Evolutionary conservation across 768 basidiomycete species (phyloP).

Genomic region (Chiua virens): DNA sequence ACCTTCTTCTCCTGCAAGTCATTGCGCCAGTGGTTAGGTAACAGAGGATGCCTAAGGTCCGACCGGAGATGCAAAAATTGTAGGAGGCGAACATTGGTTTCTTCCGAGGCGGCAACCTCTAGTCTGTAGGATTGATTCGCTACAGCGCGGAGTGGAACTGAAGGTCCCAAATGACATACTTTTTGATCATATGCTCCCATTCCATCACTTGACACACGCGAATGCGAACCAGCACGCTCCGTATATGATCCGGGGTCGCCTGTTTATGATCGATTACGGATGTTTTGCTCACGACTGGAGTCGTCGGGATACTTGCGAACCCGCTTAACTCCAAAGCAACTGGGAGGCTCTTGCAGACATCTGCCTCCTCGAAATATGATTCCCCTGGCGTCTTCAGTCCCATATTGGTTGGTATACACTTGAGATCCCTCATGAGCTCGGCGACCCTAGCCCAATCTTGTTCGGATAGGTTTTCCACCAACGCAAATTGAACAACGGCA

Average conservation of each 20-base stretch:
- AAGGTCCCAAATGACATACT: conserved; percentile 44
- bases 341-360: conserved; percentile 57
- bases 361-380: conserved; percentile 81
- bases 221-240: neutral
- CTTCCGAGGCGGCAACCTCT: conserved; percentile 6
- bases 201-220: conserved; percentile 38
- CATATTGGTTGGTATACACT: conserved; percentile 71
- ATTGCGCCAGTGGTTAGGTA: neutral
- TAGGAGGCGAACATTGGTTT: conserved; percentile 31
- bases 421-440: conserved; percentile 45
- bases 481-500: conserved; percentile 73
- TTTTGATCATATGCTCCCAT: conserved; percentile 7
- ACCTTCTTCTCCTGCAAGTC: conserved; percentile 2
- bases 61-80: conserved; percentile 60
- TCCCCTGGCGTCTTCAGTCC: conserved; percentile 71
- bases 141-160: conserved; percentile 18
- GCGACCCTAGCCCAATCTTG: conserved; percentile 55
- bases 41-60: conserved; percentile 36
- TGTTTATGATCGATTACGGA: neutral
- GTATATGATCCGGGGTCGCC: neutral
- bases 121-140: conserved; percentile 5
- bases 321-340: neutral
- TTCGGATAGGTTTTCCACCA: conserved; percentile 53
- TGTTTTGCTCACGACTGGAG: neutral
- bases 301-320: conserved; percentile 1